Evolutionary conservation across 306 rosid species (phyloP), one percentile per base, ranked within the genome.

Genomic region (Castanea crenata): DNA sequence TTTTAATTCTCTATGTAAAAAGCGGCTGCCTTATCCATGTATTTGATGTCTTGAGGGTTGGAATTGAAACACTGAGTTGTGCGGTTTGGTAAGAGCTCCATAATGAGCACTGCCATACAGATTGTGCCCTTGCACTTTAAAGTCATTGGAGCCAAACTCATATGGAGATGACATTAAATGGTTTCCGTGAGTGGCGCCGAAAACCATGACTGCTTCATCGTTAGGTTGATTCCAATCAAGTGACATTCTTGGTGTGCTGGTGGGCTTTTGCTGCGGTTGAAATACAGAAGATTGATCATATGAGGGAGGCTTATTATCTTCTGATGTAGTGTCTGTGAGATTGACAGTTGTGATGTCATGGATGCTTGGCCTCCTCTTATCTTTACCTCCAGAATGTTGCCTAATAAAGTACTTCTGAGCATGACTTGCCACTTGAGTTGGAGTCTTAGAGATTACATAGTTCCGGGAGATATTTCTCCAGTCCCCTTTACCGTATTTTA

Each of bases 391-490:
- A 1, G 97, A 85, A 55, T 76, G 87, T 74, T 92, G 99, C 85
- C 99, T 92, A 83, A 91, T 90, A 78, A 83, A 94, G 84, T 94
- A 94, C 80, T 94, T 94, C 78, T 94, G 99, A 35, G 91, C 91
- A 83, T 88, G 91, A 71, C 91, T 88, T 63, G 91, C 91, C 73
- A 88, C 91, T 70, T 88, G 91, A 44, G 91, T 88, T n/a, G 91
- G 86, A 21, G 89, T 88, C 54, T 83, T 85, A 5, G 91, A 86
- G 69, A 87, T 70, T 1, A 94, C 99, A n/a, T 82, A 92, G 69
- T 91, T 87, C 74, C 99, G 84, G 16, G 99, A 90, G 13, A 94
- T 94, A 65, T 86, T 92, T 83, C 99, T 91, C 99, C 99, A 94
- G 34, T 92, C 97, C 57, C 99, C 99, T 82, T 92, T 94, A 21